Evolutionary conservation across 768 basidiomycete genomes (phyloP).

Genomic region (Tubosaeta sp.): DNA sequence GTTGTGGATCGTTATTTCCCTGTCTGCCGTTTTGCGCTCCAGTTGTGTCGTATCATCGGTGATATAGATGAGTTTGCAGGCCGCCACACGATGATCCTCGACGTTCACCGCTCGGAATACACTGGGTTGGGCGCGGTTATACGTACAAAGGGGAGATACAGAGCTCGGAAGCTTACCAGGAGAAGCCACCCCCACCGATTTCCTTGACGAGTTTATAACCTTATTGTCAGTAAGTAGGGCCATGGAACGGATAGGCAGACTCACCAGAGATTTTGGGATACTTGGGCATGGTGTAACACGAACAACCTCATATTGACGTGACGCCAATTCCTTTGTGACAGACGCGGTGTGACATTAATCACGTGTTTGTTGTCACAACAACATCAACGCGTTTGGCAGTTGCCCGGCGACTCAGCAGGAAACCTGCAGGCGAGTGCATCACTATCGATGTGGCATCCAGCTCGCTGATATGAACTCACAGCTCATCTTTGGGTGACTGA

Average conservation of each 20-base stretch:
- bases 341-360: constrained; percentile 23
- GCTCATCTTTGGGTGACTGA: too few relatives aligned
- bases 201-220: constrained; percentile 70
- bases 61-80: constrained; percentile 79
- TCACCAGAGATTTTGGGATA: constrained; percentile 31
- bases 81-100: constrained; percentile 62
- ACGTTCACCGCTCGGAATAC: constrained; percentile 82
- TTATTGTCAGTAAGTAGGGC: constrained; percentile 17
- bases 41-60: constrained; percentile 59
- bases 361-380: constrained; percentile 8
- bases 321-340: constrained; percentile 20
- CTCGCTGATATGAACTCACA: too few relatives aligned
- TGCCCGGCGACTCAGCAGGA: too few relatives aligned
- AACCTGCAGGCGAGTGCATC: too few relatives aligned
- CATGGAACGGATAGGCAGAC: background rate
- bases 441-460: too few relatives aligned
- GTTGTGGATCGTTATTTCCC: constrained; percentile 88
- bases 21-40: constrained; percentile 78
- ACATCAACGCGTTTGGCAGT: background rate
- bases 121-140: constrained; percentile 34
- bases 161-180: constrained; percentile 48
- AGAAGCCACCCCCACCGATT: constrained; percentile 87
- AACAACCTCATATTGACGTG: constrained; percentile 10
- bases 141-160: background rate
- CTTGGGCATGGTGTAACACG: constrained; percentile 20